These are phyloP conservation scores for Gracilaria vermiculophylla DNA, from an alignment of 23 red algal species.

Conservation along the genomic window DNA sequence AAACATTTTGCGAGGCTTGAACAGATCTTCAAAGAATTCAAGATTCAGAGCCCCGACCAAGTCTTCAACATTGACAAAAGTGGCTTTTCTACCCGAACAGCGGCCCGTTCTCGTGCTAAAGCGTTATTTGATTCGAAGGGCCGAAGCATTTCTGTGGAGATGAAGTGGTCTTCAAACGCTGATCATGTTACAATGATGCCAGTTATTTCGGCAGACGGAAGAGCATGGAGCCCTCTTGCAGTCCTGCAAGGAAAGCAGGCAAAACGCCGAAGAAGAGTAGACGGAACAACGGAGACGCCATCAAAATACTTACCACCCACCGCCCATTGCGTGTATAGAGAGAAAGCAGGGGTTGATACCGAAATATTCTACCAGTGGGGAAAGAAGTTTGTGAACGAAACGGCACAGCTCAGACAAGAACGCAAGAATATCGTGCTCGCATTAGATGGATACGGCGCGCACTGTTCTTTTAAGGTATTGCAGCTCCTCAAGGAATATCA, in stretches of 20 bases:
- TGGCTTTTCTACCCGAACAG: not conserved
- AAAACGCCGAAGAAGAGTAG: not conserved
- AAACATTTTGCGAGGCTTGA: not conserved
- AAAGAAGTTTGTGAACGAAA: not conserved
- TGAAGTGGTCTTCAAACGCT: not conserved
- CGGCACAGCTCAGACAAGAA: not conserved
- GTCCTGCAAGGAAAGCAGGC: no score
- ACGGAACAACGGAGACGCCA: not conserved
- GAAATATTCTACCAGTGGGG: constrained; percentile 8
- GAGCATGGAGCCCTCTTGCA: no score
- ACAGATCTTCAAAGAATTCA: constrained; percentile 2
- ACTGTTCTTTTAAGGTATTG: constrained; percentile 3
- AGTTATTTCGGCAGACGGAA: constrained; percentile 3
- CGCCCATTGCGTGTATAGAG: not conserved
- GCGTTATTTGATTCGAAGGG: not conserved
- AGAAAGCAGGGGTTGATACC: not conserved
- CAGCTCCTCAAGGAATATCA: no score
- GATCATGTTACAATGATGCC: constrained; percentile 4
- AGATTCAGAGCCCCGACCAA: not conserved
- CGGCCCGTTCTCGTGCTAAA: not conserved
- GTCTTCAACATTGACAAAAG: constrained; percentile 21
- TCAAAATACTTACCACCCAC: not conserved
- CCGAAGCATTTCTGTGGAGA: constrained; percentile 10
- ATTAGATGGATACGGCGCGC: no score
- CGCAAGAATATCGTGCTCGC: not conserved